A percentile compares a stretch with the other conserved stretches of the same genome.
Evolutionary conservation across 2,329 filamentous ascomycete species (phyloP).

Genomic region (Calonectria pseudoturangicola): DNA sequence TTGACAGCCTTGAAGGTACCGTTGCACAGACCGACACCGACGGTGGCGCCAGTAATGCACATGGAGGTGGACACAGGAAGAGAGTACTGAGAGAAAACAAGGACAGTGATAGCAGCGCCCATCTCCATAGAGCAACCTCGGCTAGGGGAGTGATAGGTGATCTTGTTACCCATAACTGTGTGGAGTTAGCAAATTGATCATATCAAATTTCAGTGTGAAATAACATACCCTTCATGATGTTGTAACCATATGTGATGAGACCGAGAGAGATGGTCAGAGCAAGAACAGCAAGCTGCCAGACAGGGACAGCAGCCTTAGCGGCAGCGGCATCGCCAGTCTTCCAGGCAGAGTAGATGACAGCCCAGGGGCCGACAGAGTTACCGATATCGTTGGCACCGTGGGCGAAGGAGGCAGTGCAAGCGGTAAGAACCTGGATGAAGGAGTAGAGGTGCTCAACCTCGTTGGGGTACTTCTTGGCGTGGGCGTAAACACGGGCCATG

Average conservation of each 20-base stretch:
- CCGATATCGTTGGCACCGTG: conserved; percentile 88
- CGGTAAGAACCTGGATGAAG: conserved; percentile 80
- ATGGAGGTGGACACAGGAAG: conserved; percentile 86
- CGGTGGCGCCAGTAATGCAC: conserved; percentile 88
- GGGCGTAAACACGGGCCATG: conserved; percentile 74
- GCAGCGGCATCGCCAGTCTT: conserved; percentile 75
- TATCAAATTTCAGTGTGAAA: not conserved
- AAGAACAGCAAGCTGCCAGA: conserved; percentile 86
- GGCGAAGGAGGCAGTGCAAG: conserved; percentile 83
- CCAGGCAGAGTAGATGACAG: conserved; percentile 82
- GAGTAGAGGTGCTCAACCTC: conserved; percentile 83
- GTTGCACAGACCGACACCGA: conserved; percentile 87
- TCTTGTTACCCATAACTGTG: conserved; percentile 86
- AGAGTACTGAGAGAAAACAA: conserved; percentile 84
- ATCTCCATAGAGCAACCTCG: conserved; percentile 84
- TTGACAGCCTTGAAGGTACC: conserved; percentile 83
- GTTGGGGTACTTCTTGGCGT: conserved; percentile 80
- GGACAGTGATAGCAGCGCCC: conserved; percentile 85
- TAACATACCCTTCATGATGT: conserved; percentile 84
- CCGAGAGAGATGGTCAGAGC: conserved; percentile 78
- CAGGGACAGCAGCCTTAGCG: conserved; percentile 79
- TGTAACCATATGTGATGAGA: conserved; percentile 85
- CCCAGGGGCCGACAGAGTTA: conserved; percentile 82
- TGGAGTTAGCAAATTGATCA: conserved; percentile 39
- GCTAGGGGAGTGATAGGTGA: conserved; percentile 79